phyloP scores from a whole-genome alignment of 208 protist species.

The Trypanosoma melophagium region DNA sequence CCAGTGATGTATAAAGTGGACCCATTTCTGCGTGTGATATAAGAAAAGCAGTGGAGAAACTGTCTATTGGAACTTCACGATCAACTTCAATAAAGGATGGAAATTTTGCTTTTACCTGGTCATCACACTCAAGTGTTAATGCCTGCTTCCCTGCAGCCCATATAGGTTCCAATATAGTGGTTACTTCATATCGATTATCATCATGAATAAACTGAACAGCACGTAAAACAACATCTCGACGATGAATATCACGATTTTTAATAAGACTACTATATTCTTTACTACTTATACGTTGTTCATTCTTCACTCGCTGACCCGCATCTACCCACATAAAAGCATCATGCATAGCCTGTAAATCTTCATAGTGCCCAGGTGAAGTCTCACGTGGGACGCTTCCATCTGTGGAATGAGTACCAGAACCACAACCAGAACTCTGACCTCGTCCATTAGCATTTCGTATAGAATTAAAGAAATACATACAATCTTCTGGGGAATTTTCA shows the following conservation, averaged over 20 bases:
- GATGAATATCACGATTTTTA: constrained; percentile 46
- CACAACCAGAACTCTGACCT: neutral
- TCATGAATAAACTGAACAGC: constrained; percentile 66
- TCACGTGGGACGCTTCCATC: constrained; percentile 6
- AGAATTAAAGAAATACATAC: constrained; percentile 69
- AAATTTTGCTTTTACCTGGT: constrained; percentile 23
- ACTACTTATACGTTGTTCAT: constrained; percentile 66
- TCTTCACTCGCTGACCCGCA: constrained; percentile 37
- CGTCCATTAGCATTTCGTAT: constrained; percentile 18
- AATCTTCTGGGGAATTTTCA: constrained; percentile 50
- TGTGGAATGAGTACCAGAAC: neutral
- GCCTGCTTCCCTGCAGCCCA: constrained; percentile 67
- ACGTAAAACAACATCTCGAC: constrained; percentile 49
- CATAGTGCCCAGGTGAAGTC: neutral
- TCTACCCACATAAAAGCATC: constrained; percentile 10
- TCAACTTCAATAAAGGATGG: constrained; percentile 70
- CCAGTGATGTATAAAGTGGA: constrained; percentile 72
- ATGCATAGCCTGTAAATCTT: constrained; percentile 16
- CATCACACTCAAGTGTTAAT: constrained; percentile 51
- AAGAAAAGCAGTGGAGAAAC: constrained; percentile 52
- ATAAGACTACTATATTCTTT: constrained; percentile 71
- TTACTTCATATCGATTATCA: constrained; percentile 58
- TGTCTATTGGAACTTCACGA: constrained; percentile 70
- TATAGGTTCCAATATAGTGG: constrained; percentile 50
- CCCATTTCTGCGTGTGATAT: constrained; percentile 68